Percentiles rank a stretch among this genome's conserved stretches.
phyloP scores from a whole-genome alignment of 805 yeast genomes.

The Wickerhamomyces rabaulensis region DNA sequence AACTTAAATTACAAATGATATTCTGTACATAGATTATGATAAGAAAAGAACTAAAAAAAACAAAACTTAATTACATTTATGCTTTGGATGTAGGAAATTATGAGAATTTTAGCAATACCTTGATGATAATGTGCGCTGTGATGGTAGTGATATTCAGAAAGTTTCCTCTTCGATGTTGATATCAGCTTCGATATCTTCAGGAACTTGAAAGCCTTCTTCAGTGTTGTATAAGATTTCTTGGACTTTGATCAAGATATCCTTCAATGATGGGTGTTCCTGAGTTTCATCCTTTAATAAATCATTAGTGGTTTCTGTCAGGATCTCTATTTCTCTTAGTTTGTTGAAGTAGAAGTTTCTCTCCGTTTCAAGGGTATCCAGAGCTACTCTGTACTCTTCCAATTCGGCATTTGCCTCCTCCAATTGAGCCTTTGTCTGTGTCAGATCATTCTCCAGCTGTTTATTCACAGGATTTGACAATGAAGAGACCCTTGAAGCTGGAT shows the following conservation, averaged over 20 bases:
- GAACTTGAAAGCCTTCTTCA: constrained; percentile 76
- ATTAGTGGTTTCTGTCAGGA: constrained; percentile 59
- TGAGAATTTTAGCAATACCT: no score
- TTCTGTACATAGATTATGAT: not conserved
- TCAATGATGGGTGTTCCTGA: constrained; percentile 28
- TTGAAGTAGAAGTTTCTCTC: constrained; percentile 90
- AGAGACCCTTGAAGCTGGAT: constrained; percentile 23
- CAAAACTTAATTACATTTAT: no score
- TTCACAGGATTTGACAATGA: constrained; percentile 20
- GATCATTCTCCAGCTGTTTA: constrained; percentile 36
- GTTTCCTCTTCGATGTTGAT: constrained; percentile 32
- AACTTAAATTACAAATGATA: not conserved
- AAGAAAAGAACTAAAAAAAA: not conserved
- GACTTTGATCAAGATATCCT: constrained; percentile 50
- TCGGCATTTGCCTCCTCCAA: constrained; percentile 43
- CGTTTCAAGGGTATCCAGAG: constrained; percentile 62
- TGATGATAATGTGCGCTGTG: not conserved
- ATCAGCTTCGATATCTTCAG: constrained; percentile 31
- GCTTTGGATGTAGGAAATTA: not conserved
- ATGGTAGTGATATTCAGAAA: constrained; percentile 14
- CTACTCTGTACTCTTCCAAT: constrained; percentile 48
- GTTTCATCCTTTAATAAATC: constrained; percentile 40
- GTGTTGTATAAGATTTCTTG: constrained; percentile 76
- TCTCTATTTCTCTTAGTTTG: constrained; percentile 84
- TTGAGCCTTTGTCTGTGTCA: constrained; percentile 39